Conservation (phyloP, 345 rosid genomes). For the Hypericum androsaemum region DNA sequence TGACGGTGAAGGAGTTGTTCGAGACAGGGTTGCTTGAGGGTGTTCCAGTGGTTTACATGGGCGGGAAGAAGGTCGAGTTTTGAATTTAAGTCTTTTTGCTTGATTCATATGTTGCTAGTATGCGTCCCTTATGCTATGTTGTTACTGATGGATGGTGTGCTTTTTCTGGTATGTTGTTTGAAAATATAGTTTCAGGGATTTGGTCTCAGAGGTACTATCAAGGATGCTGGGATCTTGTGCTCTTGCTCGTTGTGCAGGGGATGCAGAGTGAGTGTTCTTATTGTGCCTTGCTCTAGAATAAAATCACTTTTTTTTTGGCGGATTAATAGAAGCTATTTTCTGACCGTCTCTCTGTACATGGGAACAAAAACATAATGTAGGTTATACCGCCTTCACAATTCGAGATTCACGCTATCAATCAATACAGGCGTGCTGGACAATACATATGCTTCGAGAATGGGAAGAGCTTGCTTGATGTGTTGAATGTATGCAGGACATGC, state of each 20-base stretch:
- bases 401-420: slow-evolving; percentile 6
- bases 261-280: slow-evolving; percentile 47
- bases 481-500: slow-evolving; percentile 66
- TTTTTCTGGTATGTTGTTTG: neutral
- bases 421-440: slow-evolving; percentile 84
- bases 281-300: slow-evolving; percentile 14
- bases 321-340: slow-evolving; percentile 14
- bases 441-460: slow-evolving; percentile 98
- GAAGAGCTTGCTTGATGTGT: slow-evolving; percentile 89
- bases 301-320: slow-evolving; percentile 12
- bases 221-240: slow-evolving; percentile 84
- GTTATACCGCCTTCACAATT: slow-evolving; percentile 86
- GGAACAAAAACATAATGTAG: slow-evolving; percentile 26
- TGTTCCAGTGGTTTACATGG: slow-evolving; percentile 70
- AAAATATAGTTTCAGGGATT: slow-evolving; percentile 50
- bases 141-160: neutral
- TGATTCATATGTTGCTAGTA: neutral
- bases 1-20: slow-evolving; percentile 41
- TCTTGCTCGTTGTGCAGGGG: slow-evolving; percentile 50
- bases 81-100: neutral
- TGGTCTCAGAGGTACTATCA: slow-evolving; percentile 84
- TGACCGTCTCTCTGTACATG: slow-evolving; percentile 5
- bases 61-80: slow-evolving; percentile 55
- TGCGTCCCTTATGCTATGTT: neutral
- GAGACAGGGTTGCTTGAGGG: slow-evolving; percentile 2